Conservation (phyloP, 495 filamentous ascomycete species). For the Beverwykella pulmonaria region DNA sequence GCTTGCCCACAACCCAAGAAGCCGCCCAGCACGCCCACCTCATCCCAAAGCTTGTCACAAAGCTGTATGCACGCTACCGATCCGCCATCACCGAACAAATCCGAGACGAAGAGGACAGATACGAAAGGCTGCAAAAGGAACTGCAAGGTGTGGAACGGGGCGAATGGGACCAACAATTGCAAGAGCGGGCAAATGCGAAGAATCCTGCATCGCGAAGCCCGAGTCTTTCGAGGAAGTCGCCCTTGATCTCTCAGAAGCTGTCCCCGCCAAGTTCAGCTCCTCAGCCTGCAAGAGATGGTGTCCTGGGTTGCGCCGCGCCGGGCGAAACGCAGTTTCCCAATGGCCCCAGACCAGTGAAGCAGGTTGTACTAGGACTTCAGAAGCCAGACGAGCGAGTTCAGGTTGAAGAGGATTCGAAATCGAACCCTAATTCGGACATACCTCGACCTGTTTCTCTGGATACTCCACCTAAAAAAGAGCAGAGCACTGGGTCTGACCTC, state of each 20-base stretch:
- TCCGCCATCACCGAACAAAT: constrained; percentile 69
- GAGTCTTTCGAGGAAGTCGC: constrained; percentile 22
- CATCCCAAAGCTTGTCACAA: constrained; percentile 67
- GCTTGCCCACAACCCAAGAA: constrained; percentile 63
- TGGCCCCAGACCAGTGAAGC: background rate
- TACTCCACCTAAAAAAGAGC: background rate
- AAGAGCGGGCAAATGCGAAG: constrained; percentile 23
- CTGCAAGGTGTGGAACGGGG: constrained; percentile 68
- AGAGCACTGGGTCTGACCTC: too few relatives aligned
- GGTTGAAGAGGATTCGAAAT: background rate
- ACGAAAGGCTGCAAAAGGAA: constrained; percentile 64
- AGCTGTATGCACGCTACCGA: constrained; percentile 74
- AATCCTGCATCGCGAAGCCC: constrained; percentile 32
- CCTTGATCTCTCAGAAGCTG: constrained; percentile 6
- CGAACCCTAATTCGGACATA: background rate
- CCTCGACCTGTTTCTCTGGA: background rate
- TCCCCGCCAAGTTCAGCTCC: background rate
- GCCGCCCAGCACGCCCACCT: constrained; percentile 64
- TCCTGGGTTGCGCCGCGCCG: background rate
- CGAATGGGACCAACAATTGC: constrained; percentile 51
- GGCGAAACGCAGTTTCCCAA: background rate
- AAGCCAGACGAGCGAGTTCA: background rate
- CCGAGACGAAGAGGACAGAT: constrained; percentile 70
- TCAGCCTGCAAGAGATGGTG: background rate
- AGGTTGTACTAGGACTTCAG: background rate